Conservation (phyloP, 1,284 basidiomycete species). For the Mycena citricolor region DNA sequence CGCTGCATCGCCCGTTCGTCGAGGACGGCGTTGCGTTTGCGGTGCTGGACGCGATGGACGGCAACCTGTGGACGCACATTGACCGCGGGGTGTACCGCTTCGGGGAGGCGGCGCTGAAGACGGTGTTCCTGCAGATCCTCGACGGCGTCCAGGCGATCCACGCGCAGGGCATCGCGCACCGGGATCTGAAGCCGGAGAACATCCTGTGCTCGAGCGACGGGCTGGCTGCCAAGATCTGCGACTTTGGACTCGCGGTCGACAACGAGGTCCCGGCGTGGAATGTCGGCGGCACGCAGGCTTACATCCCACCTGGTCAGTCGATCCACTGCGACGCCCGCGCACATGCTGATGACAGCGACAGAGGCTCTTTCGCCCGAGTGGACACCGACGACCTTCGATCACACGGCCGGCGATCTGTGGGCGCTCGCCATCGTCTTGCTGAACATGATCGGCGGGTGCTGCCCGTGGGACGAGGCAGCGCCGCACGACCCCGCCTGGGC, state of each 20-base stretch:
- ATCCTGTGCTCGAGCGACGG: slow-evolving; percentile 67
- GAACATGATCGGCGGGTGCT: too few species aligned
- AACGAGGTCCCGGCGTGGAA: slow-evolving; percentile 66
- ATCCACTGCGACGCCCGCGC: too few species aligned
- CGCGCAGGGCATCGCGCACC: slow-evolving; percentile 72
- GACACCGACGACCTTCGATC: too few species aligned
- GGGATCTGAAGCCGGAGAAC: slow-evolving; percentile 89
- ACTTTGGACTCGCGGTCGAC: slow-evolving; percentile 83
- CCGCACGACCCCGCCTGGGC: too few species aligned
- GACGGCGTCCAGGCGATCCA: slow-evolving; percentile 78
- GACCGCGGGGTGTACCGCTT: slow-evolving; percentile 39
- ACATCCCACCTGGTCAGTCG: slow-evolving; percentile 83
- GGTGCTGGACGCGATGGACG: slow-evolving; percentile 59
- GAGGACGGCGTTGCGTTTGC: slow-evolving; percentile 51
- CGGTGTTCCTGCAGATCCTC: slow-evolving; percentile 71
- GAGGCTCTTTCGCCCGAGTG: too few species aligned
- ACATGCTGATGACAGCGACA: too few species aligned
- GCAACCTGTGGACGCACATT: slow-evolving; percentile 53
- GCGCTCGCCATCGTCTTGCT: slow-evolving; percentile 82
- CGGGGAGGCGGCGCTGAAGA: slow-evolving; percentile 59
- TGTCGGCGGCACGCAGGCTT: slow-evolving; percentile 78
- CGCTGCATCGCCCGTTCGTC: slow-evolving; percentile 71
- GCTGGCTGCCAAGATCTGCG: slow-evolving; percentile 66
- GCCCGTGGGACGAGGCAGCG: too few species aligned
- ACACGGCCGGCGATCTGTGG: slow-evolving; percentile 96